Conservation (phyloP, 225 moss, liverwort and hornwort species). For the Polytrichum commune region DNA sequence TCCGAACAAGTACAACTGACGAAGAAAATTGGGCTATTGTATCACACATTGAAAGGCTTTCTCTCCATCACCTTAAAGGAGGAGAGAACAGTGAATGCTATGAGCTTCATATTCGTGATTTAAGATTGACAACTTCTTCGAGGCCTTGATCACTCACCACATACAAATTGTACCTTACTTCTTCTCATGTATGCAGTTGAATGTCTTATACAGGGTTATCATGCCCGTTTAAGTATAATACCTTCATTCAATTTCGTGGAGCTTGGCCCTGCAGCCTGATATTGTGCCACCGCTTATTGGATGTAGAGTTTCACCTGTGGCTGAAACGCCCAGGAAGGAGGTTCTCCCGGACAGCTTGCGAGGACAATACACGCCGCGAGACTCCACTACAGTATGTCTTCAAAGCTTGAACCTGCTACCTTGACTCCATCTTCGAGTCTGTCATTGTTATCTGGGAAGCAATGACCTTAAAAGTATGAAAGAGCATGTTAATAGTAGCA, state of each 20-base stretch:
- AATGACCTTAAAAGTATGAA: too few relatives aligned
- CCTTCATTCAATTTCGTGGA: neutral
- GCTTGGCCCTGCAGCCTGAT: too few relatives aligned
- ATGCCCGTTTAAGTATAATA: neutral
- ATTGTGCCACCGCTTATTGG: too few relatives aligned
- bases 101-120: neutral
- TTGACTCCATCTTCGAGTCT: neutral
- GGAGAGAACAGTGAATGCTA: neutral
- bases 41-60: too few relatives aligned
- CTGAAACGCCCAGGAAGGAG: conserved; percentile 26
- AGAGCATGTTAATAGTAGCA: too few relatives aligned
- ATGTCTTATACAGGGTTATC: neutral
- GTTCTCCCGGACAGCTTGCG: conserved; percentile 44
- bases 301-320: neutral
- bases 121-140: neutral
- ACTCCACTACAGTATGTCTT: conserved; percentile 26
- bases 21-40: too few relatives aligned
- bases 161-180: neutral
- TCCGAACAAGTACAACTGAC: too few relatives aligned
- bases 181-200: neutral
- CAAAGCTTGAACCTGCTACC: neutral
- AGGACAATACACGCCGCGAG: conserved; percentile 43
- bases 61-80: neutral
- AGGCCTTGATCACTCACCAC: too few relatives aligned
- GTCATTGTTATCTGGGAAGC: too few relatives aligned